phyloP scores from a whole-genome alignment of 768 basidiomycete species.

The Gymnopilus dilepis region DNA sequence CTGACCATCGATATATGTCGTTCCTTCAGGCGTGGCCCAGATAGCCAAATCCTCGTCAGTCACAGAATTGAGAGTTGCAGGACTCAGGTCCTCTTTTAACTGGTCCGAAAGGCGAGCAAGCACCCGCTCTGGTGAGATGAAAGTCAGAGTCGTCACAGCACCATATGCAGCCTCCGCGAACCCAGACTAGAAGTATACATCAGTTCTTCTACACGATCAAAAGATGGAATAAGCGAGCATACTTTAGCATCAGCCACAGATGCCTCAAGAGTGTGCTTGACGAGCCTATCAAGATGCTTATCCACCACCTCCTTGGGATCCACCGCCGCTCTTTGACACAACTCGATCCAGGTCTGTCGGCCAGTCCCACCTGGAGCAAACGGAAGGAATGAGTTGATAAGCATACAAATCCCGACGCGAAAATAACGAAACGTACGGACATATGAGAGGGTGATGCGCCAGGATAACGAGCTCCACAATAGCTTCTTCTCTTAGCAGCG shows the following conservation, averaged over 20 bases:
- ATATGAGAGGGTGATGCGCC: conserved; percentile 71
- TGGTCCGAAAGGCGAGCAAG: conserved; percentile 76
- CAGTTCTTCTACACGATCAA: neutral
- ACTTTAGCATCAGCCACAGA: conserved; percentile 56
- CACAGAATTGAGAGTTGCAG: conserved; percentile 60
- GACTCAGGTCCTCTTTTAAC: conserved; percentile 67
- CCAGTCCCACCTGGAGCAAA: conserved; percentile 46
- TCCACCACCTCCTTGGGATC: conserved; percentile 72
- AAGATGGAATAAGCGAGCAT: neutral
- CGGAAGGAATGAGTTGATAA: neutral
- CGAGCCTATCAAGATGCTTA: conserved; percentile 51
- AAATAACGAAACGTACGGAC: conserved; percentile 46
- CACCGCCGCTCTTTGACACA: conserved; percentile 68
- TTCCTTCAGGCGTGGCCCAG: conserved; percentile 87
- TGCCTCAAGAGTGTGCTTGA: conserved; percentile 55
- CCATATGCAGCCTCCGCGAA: conserved; percentile 74
- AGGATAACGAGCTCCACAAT: conserved; percentile 66
- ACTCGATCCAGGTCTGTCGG: conserved; percentile 80
- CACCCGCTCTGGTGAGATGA: conserved; percentile 74
- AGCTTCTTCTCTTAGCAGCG: conserved; percentile 45
- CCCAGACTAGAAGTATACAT: conserved; percentile 38
- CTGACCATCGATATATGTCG: conserved; percentile 79
- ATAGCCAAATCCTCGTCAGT: conserved; percentile 79
- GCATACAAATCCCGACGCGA: neutral
- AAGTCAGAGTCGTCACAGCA: conserved; percentile 76